Evolutionary conservation across 2,329 filamentous ascomycete genomes (phyloP), one percentile per base, ranked within the genome.

Genomic region (Alternaria conjuncta): DNA sequence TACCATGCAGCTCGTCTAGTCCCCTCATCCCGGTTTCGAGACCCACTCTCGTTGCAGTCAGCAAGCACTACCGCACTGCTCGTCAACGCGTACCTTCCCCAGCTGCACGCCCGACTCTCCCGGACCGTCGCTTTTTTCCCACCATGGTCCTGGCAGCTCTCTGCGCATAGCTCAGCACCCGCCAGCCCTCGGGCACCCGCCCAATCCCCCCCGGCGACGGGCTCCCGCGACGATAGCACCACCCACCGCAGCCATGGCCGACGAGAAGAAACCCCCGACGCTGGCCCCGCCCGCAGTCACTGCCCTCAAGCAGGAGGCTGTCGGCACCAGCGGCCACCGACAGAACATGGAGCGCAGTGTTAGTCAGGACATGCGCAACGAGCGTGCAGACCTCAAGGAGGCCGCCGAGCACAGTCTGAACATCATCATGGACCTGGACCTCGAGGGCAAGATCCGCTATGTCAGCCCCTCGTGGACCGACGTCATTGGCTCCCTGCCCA

Each of bases 321-420:
- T 73, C 30, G 62, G 65, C 57, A 46, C 71, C 64, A 50, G 60
- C 26, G 66, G 65, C 56, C 71, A 73, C 12, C 77, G 77, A 50
- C 68, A 75, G n/a, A 72, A 69, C 60, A 87, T 89, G 86, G 83
- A 86, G 72, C 83, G 89, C 63, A 84, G 93, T 12, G 84, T 96
- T 70, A 97, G 92, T 81, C 89, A 94, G 81, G 90, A 97, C 79
- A 97, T 98, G 74, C 90, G 93, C 72, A 93, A 96, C 76, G 94
- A 98, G 83, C 89, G 94, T 66, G 92, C 97, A 78, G 95, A 98
- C 78, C 87, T 99, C 71, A 94, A 94, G 76, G 93, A 97, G 83
- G 96, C 95, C 44, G 96, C 95, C 55, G 95, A 98, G 82, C 93
- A 97, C 83, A 97, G 94, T 21, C 86, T 97, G 78, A 99, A 98